Percentiles rank a stretch among this genome's conserved stretches.
Conservation (phyloP, 1,284 basidiomycete genomes). For the Anthracocystis walkeri region DNA sequence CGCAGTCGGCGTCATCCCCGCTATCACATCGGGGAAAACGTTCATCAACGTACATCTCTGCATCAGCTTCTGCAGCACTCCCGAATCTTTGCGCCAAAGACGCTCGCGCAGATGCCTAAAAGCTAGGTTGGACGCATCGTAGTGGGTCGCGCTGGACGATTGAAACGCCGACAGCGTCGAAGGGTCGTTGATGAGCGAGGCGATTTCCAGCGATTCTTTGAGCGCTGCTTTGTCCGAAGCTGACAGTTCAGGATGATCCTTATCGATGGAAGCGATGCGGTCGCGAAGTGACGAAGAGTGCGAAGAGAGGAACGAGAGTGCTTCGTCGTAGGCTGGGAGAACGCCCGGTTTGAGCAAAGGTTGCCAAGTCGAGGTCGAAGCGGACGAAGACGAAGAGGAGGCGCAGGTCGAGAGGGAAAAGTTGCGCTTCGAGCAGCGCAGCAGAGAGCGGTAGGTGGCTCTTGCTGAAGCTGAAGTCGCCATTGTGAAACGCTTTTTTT, state of each 20-base stretch:
- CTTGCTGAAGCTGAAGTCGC: constrained; percentile 13
- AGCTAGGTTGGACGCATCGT: constrained; percentile 74
- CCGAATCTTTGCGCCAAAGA: constrained; percentile 76
- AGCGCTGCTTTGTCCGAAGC: constrained; percentile 20
- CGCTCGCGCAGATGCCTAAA: constrained; percentile 85
- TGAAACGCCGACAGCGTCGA: constrained; percentile 80
- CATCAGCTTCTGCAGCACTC: constrained; percentile 75
- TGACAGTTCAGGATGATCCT: constrained; percentile 6
- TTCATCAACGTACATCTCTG: constrained; percentile 89
- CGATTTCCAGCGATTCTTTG: constrained; percentile 74
- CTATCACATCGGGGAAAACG: constrained; percentile 87
- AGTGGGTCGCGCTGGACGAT: constrained; percentile 15
- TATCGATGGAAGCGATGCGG: constrained; percentile 71
- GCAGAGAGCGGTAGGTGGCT: constrained; percentile 7
- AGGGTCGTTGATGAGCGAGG: constrained; percentile 81
- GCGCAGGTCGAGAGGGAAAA: constrained; percentile 13
- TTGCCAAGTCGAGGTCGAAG: constrained; percentile 48
- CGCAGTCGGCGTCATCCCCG: constrained; percentile 78
- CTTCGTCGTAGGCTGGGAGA: constrained; percentile 84
- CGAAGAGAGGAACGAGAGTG: constrained; percentile 76
- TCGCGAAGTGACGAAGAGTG: constrained; percentile 71
- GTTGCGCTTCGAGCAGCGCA: constrained; percentile 8
- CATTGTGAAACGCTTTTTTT: constrained; percentile 11
- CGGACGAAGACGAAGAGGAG: constrained; percentile 19
- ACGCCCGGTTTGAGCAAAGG: constrained; percentile 76